A percentile compares a stretch with the other conserved stretches of the same genome.
Conservation (phyloP, 768 basidiomycete species). For the Suillus clintonianus region DNA sequence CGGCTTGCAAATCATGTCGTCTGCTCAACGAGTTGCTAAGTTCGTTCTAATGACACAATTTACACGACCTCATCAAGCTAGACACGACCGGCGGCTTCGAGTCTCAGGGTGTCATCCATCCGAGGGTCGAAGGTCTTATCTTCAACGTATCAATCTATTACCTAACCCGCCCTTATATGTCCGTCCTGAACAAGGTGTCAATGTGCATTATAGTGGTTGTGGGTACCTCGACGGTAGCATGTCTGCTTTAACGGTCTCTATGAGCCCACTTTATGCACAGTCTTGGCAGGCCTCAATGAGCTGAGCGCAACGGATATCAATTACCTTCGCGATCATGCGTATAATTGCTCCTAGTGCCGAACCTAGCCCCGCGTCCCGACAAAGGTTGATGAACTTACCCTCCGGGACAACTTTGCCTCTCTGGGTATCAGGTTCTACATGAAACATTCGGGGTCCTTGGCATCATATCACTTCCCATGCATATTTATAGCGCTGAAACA, state of each 20-base stretch:
- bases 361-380: background rate
- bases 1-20: slow-evolving; percentile 87
- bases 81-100: slow-evolving; percentile 61
- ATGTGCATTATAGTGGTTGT: slow-evolving; percentile 87
- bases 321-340: slow-evolving; percentile 80
- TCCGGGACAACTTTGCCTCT: background rate
- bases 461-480: background rate
- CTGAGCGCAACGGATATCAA: slow-evolving; percentile 62
- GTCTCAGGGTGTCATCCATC: slow-evolving; percentile 64
- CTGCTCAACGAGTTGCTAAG: slow-evolving; percentile 85
- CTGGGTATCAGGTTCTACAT: background rate
- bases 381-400: background rate
- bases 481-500: background rate
- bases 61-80: slow-evolving; percentile 68
- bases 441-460: background rate
- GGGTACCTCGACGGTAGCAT: slow-evolving; percentile 85
- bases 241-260: slow-evolving; percentile 89
- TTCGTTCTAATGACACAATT: slow-evolving; percentile 80
- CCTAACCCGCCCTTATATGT: slow-evolving; percentile 71
- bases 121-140: slow-evolving; percentile 66
- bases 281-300: slow-evolving; percentile 56
- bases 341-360: background rate
- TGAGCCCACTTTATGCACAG: slow-evolving; percentile 66
- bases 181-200: slow-evolving; percentile 66
- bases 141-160: slow-evolving; percentile 82